Base-by-base conservation (phyloP, 805 yeast species). In the Barnettozyma pratensis region DNA sequence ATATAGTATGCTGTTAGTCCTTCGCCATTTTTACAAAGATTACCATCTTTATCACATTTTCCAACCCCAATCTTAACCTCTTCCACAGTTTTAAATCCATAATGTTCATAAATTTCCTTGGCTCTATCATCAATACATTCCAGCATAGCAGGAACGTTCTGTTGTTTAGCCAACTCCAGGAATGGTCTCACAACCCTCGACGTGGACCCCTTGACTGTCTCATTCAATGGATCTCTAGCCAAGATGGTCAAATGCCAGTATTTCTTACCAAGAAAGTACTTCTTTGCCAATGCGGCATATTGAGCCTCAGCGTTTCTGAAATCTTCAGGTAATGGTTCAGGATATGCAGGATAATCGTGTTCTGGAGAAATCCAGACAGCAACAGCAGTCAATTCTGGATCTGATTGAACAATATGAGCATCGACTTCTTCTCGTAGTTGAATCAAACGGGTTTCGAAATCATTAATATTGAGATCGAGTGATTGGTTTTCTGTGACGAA, bases 311-410 rank as follows among this genome's bases (percentile, higher is more conserved):
- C 44, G 39, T 45, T 45, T 9, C 41, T 28, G 12, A 48, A 37
- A 7, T 42, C 42, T 26, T 42, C 39, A 31, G 12, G n/a, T 26
- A 48, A 37, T 12, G 49, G 38, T 29, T 42, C 47, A 19, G 51
- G 51, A 34, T 41, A 41, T 5, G 42, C 35, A 12, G 51, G 46
- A 9, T 39, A 41, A 14, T 27, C 26, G 7, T 38, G 30, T 5
- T 40, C 39, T 10, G 62, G 62, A 25, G 60, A 57, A 40, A 54
- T 53, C 61, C 61, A 57, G 6, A 57, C 53, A 2, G 53, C 53
- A 26, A 58, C 37, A 6, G 61, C 48, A 14, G 45, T 30, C 8
- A 34, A 11, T 3, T 29, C 42, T n/a, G 49, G 54, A 30, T 51
- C 54, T 9, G 47, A 26, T 14, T 54, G 45, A 3, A 49, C 40